Base-by-base conservation (phyloP, 2,329 filamentous ascomycete species). In the Fusarium proliferatum region DNA sequence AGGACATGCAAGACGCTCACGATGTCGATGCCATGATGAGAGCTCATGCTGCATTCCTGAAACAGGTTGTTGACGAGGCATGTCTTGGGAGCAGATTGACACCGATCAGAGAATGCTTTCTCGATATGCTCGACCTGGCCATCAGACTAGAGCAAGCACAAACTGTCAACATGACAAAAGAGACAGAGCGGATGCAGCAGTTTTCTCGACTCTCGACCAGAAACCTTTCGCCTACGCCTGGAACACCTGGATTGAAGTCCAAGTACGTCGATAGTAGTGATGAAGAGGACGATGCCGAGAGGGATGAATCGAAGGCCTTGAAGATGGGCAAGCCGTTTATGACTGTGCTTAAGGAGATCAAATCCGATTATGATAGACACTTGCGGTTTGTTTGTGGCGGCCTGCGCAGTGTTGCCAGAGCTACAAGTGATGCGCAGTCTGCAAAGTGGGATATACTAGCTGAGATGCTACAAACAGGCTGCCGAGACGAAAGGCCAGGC, bases 21-120 rank as follows among this genome's bases (percentile, higher is more conserved):
- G 94, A 96, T 74, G 90, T 98, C 15, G 94, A 98, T 79, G 88
- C 88, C 33, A 97, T 98, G 93, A 91, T 95, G 33, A 82, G 82
- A 3, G 86, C 91, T 2, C 95, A 97, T 79, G 83, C 88, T 9
- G 79, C 81, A 1, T 96, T 92, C 76, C 84, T 93, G 49, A 86
- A 85, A 49, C 87, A 87, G 4, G 83, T 96, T 16, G 85, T 91
- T 63, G 88, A 90, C 38, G 91, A 94, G 72, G 90, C 93, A 15
- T 88, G 96, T 30, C 87, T 97, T 0, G 90, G 92, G 1, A 83
- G 86, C 21, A 92, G 91, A 61, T 83, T 97, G 8, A 86, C 87
- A 21, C 91, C 93, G 0, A 93, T 98, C 41, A 88, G 90, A 62
- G 89, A 93, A 64, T 90, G 90, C 19, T 88, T 97, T 23, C 85